These are phyloP conservation scores for Myxozyma neotropica DNA, from an alignment of 805 yeast species.

Conservation along the genomic window DNA sequence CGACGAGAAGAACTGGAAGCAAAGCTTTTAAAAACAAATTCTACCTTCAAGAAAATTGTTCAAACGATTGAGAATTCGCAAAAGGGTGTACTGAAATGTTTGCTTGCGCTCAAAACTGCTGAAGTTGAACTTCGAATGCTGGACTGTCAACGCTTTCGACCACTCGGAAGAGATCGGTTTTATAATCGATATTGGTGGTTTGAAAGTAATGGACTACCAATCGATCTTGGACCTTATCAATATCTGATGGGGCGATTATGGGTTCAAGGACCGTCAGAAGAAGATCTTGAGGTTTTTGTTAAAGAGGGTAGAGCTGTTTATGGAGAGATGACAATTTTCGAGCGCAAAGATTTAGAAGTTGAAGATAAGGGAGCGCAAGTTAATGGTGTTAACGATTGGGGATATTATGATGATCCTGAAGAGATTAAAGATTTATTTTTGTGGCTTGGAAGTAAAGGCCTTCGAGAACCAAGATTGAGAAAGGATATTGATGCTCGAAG, in stretches of 20 bases:
- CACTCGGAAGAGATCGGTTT: constrained; percentile 79
- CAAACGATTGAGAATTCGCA: constrained; percentile 38
- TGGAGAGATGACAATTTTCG: constrained; percentile 26
- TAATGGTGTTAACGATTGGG: constrained; percentile 58
- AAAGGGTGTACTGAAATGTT: constrained; percentile 50
- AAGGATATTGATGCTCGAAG: constrained; percentile 61
- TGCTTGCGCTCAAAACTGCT: constrained; percentile 52
- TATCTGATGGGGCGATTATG: constrained; percentile 83
- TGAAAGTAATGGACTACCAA: constrained; percentile 72
- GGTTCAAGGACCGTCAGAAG: constrained; percentile 84
- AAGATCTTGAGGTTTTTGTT: constrained; percentile 47
- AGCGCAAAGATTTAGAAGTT: constrained; percentile 23
- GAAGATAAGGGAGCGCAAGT: constrained; percentile 11
- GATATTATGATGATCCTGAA: constrained; percentile 62
- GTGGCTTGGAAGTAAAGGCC: constrained; percentile 80
- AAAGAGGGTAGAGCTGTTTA: constrained; percentile 35
- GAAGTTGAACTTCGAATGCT: constrained; percentile 56
- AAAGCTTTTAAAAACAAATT: constrained; percentile 39
- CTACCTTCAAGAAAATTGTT: constrained; percentile 46
- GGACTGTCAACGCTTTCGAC: constrained; percentile 75
- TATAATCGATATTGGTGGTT: constrained; percentile 96
- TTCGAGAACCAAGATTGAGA: constrained; percentile 64
- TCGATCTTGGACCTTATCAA: constrained; percentile 48
- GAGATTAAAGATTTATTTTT: constrained; percentile 57
- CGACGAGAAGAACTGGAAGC: constrained; percentile 36